Evolutionary conservation across 805 yeast species (phyloP).

Genomic region (Wickerhamiella alocasiicola): DNA sequence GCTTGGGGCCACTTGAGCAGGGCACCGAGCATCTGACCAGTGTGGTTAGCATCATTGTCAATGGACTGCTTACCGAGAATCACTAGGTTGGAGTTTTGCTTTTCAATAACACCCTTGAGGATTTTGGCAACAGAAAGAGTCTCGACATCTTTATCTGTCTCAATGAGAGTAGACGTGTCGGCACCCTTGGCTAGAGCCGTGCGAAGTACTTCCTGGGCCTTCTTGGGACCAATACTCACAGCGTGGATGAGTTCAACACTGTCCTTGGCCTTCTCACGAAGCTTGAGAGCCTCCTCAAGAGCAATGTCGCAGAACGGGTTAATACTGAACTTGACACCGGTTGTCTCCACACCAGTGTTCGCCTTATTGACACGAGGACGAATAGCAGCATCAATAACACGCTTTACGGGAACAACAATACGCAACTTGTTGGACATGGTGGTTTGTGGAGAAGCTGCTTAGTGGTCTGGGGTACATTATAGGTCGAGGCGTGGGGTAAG

Average conservation of each 20-base stretch:
- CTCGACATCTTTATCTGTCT: constrained; percentile 56
- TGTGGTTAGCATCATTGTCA: constrained; percentile 88
- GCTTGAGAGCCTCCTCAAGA: constrained; percentile 80
- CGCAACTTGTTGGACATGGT: constrained; percentile 19
- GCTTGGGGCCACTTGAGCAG: constrained; percentile 93
- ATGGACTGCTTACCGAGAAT: constrained; percentile 94
- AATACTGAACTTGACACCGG: constrained; percentile 83
- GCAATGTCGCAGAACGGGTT: constrained; percentile 99
- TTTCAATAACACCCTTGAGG: constrained; percentile 57
- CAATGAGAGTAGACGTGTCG: constrained; percentile 72
- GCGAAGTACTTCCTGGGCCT: constrained; percentile 78
- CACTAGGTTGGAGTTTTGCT: constrained; percentile 61
- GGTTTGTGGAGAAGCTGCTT: too few species aligned
- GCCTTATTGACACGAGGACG: constrained; percentile 86
- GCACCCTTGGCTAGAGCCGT: constrained; percentile 92
- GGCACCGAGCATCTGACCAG: constrained; percentile 95
- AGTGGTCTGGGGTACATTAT: background rate
- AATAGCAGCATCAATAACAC: constrained; percentile 88
- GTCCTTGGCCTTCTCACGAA: constrained; percentile 50
- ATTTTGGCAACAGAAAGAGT: constrained; percentile 86
- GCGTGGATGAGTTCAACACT: constrained; percentile 77
- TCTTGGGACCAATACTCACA: constrained; percentile 78
- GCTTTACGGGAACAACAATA: constrained; percentile 85
- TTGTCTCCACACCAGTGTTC: constrained; percentile 70
- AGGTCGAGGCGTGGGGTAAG: background rate